These are phyloP conservation scores for Aspergillaceae sp. DNA, from an alignment of 2,329 filamentous ascomycete genomes.

Conservation along the genomic window DNA sequence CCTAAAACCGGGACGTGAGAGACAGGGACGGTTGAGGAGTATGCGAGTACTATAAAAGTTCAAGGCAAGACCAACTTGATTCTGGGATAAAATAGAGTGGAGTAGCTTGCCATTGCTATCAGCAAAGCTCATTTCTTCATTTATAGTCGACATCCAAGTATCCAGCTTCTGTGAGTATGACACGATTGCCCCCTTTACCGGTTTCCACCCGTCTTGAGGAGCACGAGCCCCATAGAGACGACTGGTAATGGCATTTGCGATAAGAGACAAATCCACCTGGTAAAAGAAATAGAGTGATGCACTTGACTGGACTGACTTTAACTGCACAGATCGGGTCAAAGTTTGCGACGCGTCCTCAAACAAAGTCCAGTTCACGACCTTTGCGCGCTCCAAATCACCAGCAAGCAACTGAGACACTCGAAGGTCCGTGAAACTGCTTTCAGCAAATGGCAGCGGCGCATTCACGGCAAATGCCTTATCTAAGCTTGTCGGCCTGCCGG, in stretches of 20 bases:
- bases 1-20: not conserved
- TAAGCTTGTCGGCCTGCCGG: conserved; percentile 22
- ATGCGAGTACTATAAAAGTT: not conserved
- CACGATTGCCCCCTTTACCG: not conserved
- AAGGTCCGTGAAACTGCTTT: not conserved
- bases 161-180: not conserved
- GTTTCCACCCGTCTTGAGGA: not conserved
- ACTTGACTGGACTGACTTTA: not conserved
- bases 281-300: not conserved
- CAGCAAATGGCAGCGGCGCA: not conserved
- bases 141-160: not conserved
- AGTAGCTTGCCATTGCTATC: not conserved
- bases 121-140: not conserved
- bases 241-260: not conserved
- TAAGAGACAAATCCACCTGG: not conserved
- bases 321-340: not conserved
- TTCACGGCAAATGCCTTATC: conserved; percentile 3
- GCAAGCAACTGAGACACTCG: conserved; percentile 6
- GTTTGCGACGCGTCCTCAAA: not conserved
- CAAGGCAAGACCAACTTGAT: not conserved
- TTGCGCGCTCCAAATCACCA: not conserved
- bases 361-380: not conserved
- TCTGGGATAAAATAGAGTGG: not conserved
- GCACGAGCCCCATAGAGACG: not conserved
- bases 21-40: not conserved